Conservation (phyloP, 192 early-diverging fungal species). For the Phycomyces blakesleeanus region DNA sequence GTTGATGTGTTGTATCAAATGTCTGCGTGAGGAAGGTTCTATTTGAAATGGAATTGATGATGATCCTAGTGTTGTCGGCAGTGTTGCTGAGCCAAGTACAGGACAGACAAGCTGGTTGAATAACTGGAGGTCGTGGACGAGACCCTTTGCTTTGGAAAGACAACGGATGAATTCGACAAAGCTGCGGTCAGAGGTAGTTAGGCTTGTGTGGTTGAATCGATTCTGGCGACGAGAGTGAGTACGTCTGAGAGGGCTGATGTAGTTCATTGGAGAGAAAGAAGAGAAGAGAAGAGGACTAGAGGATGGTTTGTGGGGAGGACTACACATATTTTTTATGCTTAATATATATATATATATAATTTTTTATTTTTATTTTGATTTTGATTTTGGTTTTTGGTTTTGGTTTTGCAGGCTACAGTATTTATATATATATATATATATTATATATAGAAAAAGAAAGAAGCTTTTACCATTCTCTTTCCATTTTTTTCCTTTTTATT, state of each 20-base stretch:
- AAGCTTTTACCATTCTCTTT: background rate
- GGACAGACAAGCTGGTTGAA: conserved; percentile 17
- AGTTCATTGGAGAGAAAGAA: background rate
- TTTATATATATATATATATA: no score
- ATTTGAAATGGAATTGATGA: no score
- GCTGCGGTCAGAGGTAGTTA: background rate
- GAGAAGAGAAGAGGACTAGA: conserved; percentile 1
- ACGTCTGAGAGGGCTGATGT: background rate
- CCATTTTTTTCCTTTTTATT: background rate
- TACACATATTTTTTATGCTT: conserved; percentile 4
- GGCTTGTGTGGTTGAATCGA: background rate
- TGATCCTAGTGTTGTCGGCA: background rate
- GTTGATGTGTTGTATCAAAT: no score
- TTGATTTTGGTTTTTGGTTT: no score
- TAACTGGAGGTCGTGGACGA: conserved; percentile 14
- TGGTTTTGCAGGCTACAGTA: no score
- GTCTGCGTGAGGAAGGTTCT: no score
- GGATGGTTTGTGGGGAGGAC: background rate
- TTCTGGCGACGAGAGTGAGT: background rate
- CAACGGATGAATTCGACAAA: conserved; percentile 28
- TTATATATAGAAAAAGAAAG: background rate
- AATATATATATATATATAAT: no score
- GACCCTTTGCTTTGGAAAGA: conserved; percentile 18
- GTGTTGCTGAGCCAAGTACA: background rate
- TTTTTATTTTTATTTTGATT: no score